phyloP scores from a whole-genome alignment of 768 basidiomycete species.

The Tylopilus sp. region DNA sequence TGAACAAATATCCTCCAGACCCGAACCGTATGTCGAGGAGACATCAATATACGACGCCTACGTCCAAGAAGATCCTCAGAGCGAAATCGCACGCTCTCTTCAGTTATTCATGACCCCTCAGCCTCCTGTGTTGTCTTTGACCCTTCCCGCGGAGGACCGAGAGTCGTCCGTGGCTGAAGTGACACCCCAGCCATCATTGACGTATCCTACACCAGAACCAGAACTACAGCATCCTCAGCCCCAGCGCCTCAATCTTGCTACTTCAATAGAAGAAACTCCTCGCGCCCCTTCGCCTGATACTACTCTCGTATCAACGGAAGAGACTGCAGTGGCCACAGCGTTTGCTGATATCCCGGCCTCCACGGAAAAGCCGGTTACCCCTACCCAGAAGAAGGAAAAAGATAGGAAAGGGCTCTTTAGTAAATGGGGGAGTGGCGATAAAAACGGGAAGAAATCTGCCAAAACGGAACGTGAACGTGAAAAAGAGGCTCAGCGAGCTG shows the following conservation, averaged over 20 bases:
- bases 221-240: slow-evolving; percentile 68
- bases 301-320: slow-evolving; percentile 24
- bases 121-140: slow-evolving; percentile 23
- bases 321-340: slow-evolving; percentile 25
- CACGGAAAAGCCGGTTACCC: slow-evolving; percentile 22
- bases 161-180: slow-evolving; percentile 5
- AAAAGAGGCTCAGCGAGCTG: slow-evolving; percentile 43
- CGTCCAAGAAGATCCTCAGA: slow-evolving; percentile 53
- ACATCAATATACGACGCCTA: slow-evolving; percentile 84
- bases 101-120: slow-evolving; percentile 18
- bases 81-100: slow-evolving; percentile 23
- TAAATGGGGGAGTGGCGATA: slow-evolving; percentile 60
- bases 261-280: slow-evolving; percentile 34
- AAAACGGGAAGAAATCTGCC: slow-evolving; percentile 55
- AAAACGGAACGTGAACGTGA: slow-evolving; percentile 42
- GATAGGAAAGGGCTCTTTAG: slow-evolving; percentile 68
- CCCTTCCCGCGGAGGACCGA: slow-evolving; percentile 18
- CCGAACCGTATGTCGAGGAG: slow-evolving; percentile 81
- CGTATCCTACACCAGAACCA: slow-evolving; percentile 33
- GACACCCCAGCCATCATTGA: slow-evolving; percentile 27
- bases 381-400: slow-evolving; percentile 57
- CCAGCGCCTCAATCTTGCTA: slow-evolving; percentile 42
- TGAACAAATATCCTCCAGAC: slow-evolving; percentile 42
- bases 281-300: slow-evolving; percentile 61
- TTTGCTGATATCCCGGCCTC: slow-evolving; percentile 19